Evolutionary conservation across 176 grass and related monocot species (phyloP).

Genomic region (Bothriochloa decipiens): DNA sequence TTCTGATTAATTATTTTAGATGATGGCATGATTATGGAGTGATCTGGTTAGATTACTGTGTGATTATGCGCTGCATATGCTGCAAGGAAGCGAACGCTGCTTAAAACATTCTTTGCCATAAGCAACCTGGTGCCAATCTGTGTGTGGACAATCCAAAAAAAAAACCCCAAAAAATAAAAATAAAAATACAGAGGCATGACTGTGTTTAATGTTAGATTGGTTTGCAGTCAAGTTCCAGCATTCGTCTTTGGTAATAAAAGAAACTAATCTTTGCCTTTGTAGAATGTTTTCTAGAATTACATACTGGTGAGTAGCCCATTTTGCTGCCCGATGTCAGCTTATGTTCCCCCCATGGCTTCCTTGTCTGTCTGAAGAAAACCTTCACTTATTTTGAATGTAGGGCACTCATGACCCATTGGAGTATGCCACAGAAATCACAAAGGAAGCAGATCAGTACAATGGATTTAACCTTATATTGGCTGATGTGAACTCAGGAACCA

Average conservation of each 20-base stretch:
- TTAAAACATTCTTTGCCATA: not conserved
- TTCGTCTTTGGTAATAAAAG: not conserved
- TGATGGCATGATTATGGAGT: not conserved
- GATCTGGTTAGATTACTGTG: not conserved
- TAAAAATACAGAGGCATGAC: not conserved
- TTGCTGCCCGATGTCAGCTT: slow-evolving; percentile 8
- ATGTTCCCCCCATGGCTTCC: not conserved
- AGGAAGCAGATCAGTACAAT: slow-evolving; percentile 84
- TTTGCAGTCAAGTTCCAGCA: not conserved
- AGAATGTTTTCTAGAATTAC: slow-evolving; percentile 8
- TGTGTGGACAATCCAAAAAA: not conserved
- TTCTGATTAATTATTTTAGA: slow-evolving; percentile 4
- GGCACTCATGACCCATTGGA: slow-evolving; percentile 59
- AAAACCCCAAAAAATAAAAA: no score
- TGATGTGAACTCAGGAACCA: slow-evolving; percentile 64
- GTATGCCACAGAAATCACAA: slow-evolving; percentile 71
- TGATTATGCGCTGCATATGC: slow-evolving; percentile 11
- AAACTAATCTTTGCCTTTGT: not conserved
- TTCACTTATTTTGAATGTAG: slow-evolving; percentile 37
- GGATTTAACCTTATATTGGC: slow-evolving; percentile 87
- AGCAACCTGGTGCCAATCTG: not conserved
- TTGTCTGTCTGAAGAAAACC: not conserved
- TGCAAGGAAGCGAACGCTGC: not conserved
- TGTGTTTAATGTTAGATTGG: slow-evolving; percentile 5
- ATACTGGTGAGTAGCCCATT: not conserved